Base-by-base conservation (phyloP, 129 eudicot species). In the Apium graveolens region DNA sequence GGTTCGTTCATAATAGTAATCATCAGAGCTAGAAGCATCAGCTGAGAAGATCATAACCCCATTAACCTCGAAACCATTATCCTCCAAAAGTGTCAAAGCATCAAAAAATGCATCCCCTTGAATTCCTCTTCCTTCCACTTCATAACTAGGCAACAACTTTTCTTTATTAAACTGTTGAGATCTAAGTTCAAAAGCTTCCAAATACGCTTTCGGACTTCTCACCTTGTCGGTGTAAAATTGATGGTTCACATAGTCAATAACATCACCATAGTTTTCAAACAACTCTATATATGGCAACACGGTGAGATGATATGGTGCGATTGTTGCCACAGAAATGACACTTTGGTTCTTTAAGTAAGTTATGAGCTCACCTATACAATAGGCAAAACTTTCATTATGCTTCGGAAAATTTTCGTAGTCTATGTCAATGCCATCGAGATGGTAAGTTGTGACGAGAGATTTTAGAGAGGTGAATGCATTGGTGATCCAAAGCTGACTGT, bases 31-130 rank as follows among this genome's bases (percentile, higher is more conserved):
- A 49, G 97, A 91, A 46, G 97, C 97, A 89, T 91, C 93, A 5
- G 93, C 97, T 0, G 97, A 91, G 80, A 78, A 91, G 69, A 91
- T 87, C 97, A 91, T 89, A 3, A 88, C 84, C 27, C 97, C 97
- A 82, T 84, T 82, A 4, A 91, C 76, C 46, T 85, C 84, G 66
- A 80, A 87, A 7, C 87, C 93, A 77, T 89, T 78, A 14, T 85
- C 79, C 76, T 82, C 81, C 85, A 91, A 55, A 34, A 81, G 43
- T 26, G 16, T 43, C 76, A 89, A 60, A 21, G 97, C 97, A n/a
- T 78, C 86, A 48, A 91, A 91, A 53, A 91, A 89, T 0, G 75
- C 79, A 81, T 89, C 93, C 76, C 97, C 93, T 83, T 89, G 97
- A 21, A 91, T 89, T 78, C 97, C 97, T 63, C 97, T 89, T 8